Evolutionary conservation across 2,329 filamentous ascomycete species (phyloP).

Genomic region (Chalaropsis ovoidea): DNA sequence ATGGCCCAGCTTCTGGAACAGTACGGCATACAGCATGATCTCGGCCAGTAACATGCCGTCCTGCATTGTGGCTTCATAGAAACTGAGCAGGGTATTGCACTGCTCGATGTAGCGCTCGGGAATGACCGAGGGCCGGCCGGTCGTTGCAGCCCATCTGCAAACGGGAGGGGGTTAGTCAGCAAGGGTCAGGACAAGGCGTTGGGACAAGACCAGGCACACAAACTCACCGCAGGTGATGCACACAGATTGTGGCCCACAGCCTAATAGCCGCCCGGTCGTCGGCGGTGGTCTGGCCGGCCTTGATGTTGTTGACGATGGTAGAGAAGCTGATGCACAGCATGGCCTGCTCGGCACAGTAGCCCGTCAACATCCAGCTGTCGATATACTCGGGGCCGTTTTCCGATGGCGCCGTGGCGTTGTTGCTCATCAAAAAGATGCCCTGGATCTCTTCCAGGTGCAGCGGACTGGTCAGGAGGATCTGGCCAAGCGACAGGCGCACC

Average conservation of each 20-base stretch:
- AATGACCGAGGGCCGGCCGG: constrained; percentile 35
- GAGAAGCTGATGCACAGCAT: constrained; percentile 38
- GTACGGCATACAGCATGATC: constrained; percentile 33
- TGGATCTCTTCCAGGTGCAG: constrained; percentile 36
- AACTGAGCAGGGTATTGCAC: constrained; percentile 35
- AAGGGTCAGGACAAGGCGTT: not conserved
- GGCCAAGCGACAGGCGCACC: constrained; percentile 34
- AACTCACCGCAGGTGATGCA: constrained; percentile 34
- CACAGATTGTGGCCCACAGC: constrained; percentile 34
- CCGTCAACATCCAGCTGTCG: constrained; percentile 37
- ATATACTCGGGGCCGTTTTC: constrained; percentile 33
- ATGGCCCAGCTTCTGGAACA: constrained; percentile 33
- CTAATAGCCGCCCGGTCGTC: constrained; percentile 32
- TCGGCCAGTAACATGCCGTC: constrained; percentile 37
- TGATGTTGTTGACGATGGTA: constrained; percentile 34
- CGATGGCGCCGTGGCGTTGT: constrained; percentile 27
- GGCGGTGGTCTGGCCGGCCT: constrained; percentile 30
- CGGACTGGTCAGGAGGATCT: constrained; percentile 35
- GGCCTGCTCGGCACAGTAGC: constrained; percentile 37
- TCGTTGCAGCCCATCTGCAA: constrained; percentile 35
- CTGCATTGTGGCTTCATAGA: constrained; percentile 36
- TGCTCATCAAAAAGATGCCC: constrained; percentile 35
- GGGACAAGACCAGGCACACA: not conserved
- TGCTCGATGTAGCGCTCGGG: constrained; percentile 34
- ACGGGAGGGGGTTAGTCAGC: not conserved